Evolutionary conservation across 768 basidiomycete species (phyloP), one percentile per base, ranked within the genome.

Genomic region (Panaeolus papilionaceus): DNA sequence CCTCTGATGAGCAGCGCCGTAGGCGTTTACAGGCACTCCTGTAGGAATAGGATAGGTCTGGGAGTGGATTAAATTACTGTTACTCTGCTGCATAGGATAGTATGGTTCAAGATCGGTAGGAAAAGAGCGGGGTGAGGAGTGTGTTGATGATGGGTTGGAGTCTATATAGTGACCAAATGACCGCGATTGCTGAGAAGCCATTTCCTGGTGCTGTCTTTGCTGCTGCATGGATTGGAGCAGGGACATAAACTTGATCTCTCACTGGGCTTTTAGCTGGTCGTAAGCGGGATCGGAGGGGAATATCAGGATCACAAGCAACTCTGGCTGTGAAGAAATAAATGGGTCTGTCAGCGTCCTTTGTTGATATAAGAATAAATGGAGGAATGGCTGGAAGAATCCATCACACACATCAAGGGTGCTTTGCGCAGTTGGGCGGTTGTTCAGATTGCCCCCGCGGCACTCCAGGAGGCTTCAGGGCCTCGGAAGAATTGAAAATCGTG

Each of bases 101-200:
- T 69, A 69, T 42, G 66, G 67, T 38, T 75, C 71, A 63, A 76
- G 72, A 62, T 77, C 76, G 18, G 74, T 66, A 44, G 73, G 54
- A 63, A 71, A 79, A 3, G 75, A 68, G 28, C 75, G 77, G 11
- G 78, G 75, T 12, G 78, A 77, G 18, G 77, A 77, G 67, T 79
- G 78, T 2, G 79, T 78, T 1, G 80, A 82, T 23, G 79, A 78
- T 3, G 78, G 79, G 64, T 76, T 78, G 8, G 79, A 78, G 64
- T 69, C 69, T 66, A 75, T 69, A 58, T 76, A 80, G 68, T 70
- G 70, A 33, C 71, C 64, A 63, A 73, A 79, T 51, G 75, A 69
- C 65, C 72, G 67, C 49, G 71, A 64, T 63, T 72, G 64, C 63
- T 71, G 70, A 58, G 47, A 40, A 66, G 64, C 16, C 54, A 58